phyloP scores from a whole-genome alignment of 2,329 filamentous ascomycete species.

The Penicillium sp. region DNA sequence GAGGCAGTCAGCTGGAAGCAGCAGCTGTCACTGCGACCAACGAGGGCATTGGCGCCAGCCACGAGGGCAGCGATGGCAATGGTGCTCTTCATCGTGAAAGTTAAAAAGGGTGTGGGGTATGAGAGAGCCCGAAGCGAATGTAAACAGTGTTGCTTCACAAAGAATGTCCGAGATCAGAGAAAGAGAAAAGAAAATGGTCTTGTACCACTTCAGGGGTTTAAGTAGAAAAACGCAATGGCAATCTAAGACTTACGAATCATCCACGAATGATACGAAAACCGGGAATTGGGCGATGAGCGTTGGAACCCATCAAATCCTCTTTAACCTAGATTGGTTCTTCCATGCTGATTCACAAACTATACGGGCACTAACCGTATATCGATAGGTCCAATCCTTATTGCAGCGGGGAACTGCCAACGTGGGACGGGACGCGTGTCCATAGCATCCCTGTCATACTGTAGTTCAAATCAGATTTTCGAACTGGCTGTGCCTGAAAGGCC shows the following conservation, averaged over 20 bases:
- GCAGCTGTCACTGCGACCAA: constrained; percentile 43
- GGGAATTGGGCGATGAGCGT: not conserved
- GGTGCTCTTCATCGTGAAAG: constrained; percentile 40
- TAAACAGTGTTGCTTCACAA: not conserved
- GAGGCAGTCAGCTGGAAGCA: constrained; percentile 56
- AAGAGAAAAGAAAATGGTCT: not conserved
- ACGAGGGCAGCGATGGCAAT: constrained; percentile 40
- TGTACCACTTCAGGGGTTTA: not conserved
- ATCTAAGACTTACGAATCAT: not conserved
- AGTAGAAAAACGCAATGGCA: not conserved
- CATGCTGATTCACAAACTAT: not conserved
- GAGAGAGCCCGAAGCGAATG: not conserved
- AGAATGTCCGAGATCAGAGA: not conserved
- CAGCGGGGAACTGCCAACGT: not conserved
- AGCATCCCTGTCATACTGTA: not conserved
- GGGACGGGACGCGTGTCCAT: not conserved
- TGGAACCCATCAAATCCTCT: not conserved
- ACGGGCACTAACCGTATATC: not conserved
- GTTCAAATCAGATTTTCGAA: not conserved
- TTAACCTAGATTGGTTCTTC: not conserved
- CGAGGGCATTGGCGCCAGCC: constrained; percentile 45
- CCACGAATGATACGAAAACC: not conserved
- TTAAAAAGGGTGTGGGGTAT: not conserved
- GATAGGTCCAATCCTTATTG: not conserved
- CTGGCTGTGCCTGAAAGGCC: not conserved